Conservation (phyloP, 2,329 filamentous ascomycete species). For the Sclerotinia nivalis region DNA sequence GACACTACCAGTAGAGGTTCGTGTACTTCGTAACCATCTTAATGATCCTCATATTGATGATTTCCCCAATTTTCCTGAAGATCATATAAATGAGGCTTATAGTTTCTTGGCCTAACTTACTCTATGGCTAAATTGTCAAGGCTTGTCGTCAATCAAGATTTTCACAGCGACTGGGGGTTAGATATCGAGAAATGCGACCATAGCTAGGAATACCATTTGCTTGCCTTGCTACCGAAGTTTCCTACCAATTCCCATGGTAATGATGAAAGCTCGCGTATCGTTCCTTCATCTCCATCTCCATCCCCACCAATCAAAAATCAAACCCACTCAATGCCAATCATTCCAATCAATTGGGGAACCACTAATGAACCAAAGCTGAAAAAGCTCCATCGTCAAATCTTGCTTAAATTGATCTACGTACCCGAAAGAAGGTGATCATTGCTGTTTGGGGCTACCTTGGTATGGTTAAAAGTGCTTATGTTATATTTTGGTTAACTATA, state of each 20-base stretch:
- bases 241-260: background rate
- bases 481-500: background rate
- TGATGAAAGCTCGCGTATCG: constrained; percentile 4
- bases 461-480: background rate
- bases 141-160: background rate
- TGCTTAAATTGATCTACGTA: background rate
- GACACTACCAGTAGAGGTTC: background rate
- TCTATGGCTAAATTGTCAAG: background rate
- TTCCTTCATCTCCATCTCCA: background rate
- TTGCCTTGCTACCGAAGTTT: background rate
- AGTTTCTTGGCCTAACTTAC: background rate
- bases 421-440: background rate
- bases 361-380: background rate
- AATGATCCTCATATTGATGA: background rate
- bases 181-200: too few species aligned
- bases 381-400: constrained; percentile 11
- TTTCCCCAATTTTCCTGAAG: background rate
- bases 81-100: background rate
- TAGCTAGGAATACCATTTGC: too few species aligned
- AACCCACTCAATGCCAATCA: background rate
- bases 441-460: background rate
- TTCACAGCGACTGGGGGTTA: background rate
- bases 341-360: background rate
- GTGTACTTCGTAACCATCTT: background rate
- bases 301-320: constrained; percentile 11